Evolutionary conservation across 208 protist species (phyloP).

Genomic region (Acanthamoeba royreba): DNA sequence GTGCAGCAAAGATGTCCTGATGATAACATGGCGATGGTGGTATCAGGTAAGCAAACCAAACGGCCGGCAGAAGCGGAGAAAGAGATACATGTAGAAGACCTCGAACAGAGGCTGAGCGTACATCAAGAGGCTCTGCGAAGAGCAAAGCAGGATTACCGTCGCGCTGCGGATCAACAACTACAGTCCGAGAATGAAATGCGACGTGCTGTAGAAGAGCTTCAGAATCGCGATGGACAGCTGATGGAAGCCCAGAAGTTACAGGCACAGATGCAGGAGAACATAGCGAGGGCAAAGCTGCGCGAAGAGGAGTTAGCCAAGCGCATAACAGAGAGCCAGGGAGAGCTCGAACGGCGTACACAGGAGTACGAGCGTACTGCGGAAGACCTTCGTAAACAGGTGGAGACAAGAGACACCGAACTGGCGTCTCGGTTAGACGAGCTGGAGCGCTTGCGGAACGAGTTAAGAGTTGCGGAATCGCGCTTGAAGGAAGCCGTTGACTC

Average conservation of each 20-base stretch:
- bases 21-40: not conserved
- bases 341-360: not conserved
- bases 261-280: not conserved
- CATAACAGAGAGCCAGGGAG: not conserved
- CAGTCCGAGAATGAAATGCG: not conserved
- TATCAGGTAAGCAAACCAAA: not conserved
- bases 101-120: not conserved
- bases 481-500: too few relatives aligned
- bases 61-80: not conserved
- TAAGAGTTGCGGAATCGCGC: too few relatives aligned
- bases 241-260: not conserved
- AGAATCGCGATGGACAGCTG: not conserved
- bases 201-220: not conserved
- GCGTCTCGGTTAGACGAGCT: too few relatives aligned
- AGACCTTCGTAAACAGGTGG: not conserved
- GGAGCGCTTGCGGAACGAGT: too few relatives aligned
- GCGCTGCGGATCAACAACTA: not conserved
- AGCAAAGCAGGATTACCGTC: not conserved
- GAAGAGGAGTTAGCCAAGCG: not conserved
- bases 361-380: not conserved
- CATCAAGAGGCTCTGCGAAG: not conserved
- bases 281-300: too few relatives aligned
- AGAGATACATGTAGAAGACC: not conserved
- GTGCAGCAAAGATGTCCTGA: not conserved
- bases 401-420: not conserved